A percentile compares a stretch with the other conserved stretches of the same genome.
Conservation (phyloP, 208 protist genomes). For the Acanthamoeba sp. region DNA sequence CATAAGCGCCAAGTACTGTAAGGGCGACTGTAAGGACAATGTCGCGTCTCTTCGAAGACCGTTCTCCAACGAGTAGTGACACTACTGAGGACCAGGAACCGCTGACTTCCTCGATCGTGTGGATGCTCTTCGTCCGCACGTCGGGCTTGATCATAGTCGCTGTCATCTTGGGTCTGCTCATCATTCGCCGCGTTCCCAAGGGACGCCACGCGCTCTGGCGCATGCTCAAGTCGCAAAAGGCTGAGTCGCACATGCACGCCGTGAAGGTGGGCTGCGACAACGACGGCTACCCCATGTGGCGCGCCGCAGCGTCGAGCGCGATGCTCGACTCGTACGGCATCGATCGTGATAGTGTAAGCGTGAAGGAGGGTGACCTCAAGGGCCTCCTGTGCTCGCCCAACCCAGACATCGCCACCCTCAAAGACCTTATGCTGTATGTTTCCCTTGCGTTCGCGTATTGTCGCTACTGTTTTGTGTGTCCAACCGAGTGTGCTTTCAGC, state of each 20-base stretch:
- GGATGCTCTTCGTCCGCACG: background rate
- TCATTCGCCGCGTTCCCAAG: background rate
- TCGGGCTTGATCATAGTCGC: slow-evolving; percentile 2
- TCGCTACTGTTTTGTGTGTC: background rate
- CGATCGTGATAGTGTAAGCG: background rate
- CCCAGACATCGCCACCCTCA: background rate
- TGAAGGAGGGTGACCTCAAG: background rate
- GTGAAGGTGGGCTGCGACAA: background rate
- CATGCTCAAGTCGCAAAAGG: background rate
- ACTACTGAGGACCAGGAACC: background rate
- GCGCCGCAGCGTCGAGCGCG: background rate
- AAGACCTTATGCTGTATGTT: slow-evolving; percentile 28
- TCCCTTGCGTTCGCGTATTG: background rate
- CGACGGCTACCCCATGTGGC: slow-evolving; percentile 3
- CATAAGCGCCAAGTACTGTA: background rate
- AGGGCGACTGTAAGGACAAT: background rate
- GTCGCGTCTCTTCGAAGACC: background rate
- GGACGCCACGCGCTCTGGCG: background rate
- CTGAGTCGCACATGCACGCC: slow-evolving; percentile 32
- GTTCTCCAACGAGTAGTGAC: no score
- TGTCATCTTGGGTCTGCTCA: background rate
- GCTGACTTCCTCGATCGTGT: background rate
- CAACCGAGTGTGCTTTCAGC: background rate
- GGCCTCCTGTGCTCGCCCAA: background rate
- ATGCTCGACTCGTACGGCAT: slow-evolving; percentile 6